Conservation (phyloP, 768 basidiomycete genomes). For the Panellus pusillus region DNA sequence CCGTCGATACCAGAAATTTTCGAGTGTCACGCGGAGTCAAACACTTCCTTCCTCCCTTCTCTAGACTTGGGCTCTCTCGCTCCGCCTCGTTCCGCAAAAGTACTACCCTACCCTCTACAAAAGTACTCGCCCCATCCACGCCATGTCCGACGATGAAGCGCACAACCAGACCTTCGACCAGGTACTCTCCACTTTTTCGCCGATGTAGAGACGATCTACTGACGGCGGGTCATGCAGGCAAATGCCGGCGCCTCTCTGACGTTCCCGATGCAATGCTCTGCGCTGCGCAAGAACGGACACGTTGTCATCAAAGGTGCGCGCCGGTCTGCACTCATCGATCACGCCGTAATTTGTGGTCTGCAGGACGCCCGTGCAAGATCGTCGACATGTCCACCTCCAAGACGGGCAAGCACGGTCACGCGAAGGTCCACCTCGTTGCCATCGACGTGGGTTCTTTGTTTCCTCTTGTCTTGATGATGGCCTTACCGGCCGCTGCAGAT, state of each 20-base stretch:
- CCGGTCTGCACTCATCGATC: background rate
- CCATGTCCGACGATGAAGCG: slow-evolving; percentile 87
- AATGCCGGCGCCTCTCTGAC: slow-evolving; percentile 75
- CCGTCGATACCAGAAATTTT: no score
- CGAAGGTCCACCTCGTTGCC: slow-evolving; percentile 97
- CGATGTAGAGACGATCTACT: background rate
- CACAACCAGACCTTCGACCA: slow-evolving; percentile 88
- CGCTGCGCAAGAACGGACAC: slow-evolving; percentile 88
- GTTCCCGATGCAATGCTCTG: slow-evolving; percentile 94
- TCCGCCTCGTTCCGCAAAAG: no score
- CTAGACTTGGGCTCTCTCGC: no score
- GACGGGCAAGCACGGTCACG: slow-evolving; percentile 99
- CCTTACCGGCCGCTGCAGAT: slow-evolving; percentile 55
- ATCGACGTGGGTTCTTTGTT: slow-evolving; percentile 74
- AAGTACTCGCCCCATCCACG: slow-evolving; percentile 16
- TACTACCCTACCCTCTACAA: no score
- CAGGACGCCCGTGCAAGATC: slow-evolving; percentile 95
- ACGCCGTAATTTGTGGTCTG: slow-evolving; percentile 4
- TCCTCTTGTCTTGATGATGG: background rate
- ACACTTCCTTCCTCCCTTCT: no score
- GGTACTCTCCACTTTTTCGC: slow-evolving; percentile 39
- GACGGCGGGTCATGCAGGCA: slow-evolving; percentile 40
- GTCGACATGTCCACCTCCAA: slow-evolving; percentile 99
- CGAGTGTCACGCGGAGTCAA: no score
- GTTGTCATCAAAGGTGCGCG: slow-evolving; percentile 88